Base-by-base conservation (phyloP, 2,329 filamentous ascomycete genomes). In the Verticillium klebahnii region DNA sequence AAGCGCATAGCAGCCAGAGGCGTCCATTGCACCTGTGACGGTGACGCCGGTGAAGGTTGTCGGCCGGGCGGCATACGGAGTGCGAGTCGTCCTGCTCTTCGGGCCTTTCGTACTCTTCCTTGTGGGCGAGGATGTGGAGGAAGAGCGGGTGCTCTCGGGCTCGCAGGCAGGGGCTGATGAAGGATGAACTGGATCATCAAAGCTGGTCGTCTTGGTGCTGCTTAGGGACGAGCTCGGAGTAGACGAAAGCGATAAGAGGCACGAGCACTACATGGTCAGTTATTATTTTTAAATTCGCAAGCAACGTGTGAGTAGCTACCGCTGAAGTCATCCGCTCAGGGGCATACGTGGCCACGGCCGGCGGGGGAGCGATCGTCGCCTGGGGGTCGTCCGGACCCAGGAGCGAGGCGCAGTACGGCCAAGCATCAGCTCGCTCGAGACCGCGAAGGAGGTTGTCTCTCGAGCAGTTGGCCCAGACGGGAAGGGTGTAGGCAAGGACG, bases 381-480 rank as follows among this genome's bases (percentile, higher is more conserved):
- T 23, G 59, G 7, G 34, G 15, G 17, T 31, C 45, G 8, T 50
- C 17, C 2, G 45, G 11, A 1, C 9, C 1, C 5, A 65, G 25
- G 5, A 65, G 32, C 31, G 59, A 52, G 29, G 58, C 62, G 15
- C 64, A 66, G 45, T 66, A 66, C 8, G 29, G 57, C 15, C 39
- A 58, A 1, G 59, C 64, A 19, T 60, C 62, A 39, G 61, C 59
- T 14, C 63, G 63, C 39, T 61, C 60, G 37, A 66, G 45, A 0
- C 50, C 64, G 11, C 64, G 64, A 31, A 65, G 57, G 17, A 66
- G 57, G 56, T 66, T 66, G 12, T 66, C 64, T 12, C 55, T 57
- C 19, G 37, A 31, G 37, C 57, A 58, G 9, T 58, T 50, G 8
- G 23, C 57, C 6, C 14, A 58, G 17, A 50, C 25, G 3, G 25